phyloP scores from a whole-genome alignment of 129 eudicot species.

The Silybum marianum region DNA sequence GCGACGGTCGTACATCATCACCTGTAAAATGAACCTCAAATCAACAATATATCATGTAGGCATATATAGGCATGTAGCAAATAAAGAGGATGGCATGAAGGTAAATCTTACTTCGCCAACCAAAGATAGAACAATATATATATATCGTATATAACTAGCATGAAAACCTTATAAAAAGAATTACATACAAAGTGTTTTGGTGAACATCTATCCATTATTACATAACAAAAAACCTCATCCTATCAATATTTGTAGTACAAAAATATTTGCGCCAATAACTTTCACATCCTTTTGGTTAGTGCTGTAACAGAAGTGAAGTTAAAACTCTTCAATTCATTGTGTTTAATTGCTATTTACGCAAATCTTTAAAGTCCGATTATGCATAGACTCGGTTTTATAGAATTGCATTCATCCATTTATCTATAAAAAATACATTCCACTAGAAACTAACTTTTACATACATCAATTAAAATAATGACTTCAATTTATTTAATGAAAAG shows the following conservation, averaged over 20 bases:
- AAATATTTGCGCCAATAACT: background rate
- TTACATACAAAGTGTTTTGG: background rate
- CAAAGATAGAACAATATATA: background rate
- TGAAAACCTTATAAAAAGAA: background rate
- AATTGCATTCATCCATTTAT: background rate
- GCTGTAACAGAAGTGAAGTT: background rate
- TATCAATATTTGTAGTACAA: background rate
- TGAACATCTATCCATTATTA: background rate
- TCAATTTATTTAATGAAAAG: background rate
- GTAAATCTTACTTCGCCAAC: background rate
- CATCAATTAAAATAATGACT: background rate
- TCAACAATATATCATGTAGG: slow-evolving; percentile 8
- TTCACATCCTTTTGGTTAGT: background rate
- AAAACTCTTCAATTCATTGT: background rate
- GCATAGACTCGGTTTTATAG: background rate
- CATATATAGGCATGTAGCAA: background rate
- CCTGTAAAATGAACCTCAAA: slow-evolving; percentile 54
- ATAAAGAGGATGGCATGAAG: background rate
- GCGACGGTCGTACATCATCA: slow-evolving; percentile 74
- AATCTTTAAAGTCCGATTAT: background rate
- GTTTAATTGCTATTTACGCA: background rate
- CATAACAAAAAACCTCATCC: background rate
- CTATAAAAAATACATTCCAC: background rate
- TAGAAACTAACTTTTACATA: slow-evolving; percentile 8
- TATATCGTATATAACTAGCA: background rate